phyloP scores from a whole-genome alignment of 176 grass and related monocot species.

The Guadua angustifolia region DNA sequence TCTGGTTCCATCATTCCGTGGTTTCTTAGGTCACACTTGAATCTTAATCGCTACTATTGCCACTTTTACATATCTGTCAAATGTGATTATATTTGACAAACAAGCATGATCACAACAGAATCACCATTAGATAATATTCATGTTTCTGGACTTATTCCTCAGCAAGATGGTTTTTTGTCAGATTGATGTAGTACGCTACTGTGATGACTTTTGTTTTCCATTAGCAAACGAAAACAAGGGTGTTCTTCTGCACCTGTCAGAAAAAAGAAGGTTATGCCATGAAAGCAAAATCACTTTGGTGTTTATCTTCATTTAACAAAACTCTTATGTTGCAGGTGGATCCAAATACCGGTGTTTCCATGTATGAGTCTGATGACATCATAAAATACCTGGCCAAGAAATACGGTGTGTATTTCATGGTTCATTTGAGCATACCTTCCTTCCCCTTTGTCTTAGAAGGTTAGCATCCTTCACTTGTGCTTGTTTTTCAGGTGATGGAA shows the following conservation, averaged over 20 bases:
- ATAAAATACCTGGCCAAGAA: slow-evolving; percentile 84
- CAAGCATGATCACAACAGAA: neutral
- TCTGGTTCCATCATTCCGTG: neutral
- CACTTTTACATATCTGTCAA: neutral
- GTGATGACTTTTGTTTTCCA: neutral
- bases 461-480: slow-evolving; percentile 31
- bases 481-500: slow-evolving; percentile 83
- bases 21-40: neutral
- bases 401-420: slow-evolving; percentile 61
- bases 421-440: slow-evolving; percentile 16
- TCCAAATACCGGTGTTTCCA: slow-evolving; percentile 83
- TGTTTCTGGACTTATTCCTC: neutral
- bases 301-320: neutral
- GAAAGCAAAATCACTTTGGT: neutral
- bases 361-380: slow-evolving; percentile 99
- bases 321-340: slow-evolving; percentile 68
- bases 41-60: neutral
- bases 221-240: neutral
- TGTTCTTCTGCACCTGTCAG: neutral
- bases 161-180: neutral
- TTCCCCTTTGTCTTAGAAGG: neutral
- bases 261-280: neutral
- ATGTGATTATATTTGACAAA: neutral
- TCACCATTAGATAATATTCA: slow-evolving; percentile 3
- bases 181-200: neutral